These are phyloP conservation scores for Pseudocercospora musae DNA, from an alignment of 2,329 filamentous ascomycete genomes.

Conservation along the genomic window DNA sequence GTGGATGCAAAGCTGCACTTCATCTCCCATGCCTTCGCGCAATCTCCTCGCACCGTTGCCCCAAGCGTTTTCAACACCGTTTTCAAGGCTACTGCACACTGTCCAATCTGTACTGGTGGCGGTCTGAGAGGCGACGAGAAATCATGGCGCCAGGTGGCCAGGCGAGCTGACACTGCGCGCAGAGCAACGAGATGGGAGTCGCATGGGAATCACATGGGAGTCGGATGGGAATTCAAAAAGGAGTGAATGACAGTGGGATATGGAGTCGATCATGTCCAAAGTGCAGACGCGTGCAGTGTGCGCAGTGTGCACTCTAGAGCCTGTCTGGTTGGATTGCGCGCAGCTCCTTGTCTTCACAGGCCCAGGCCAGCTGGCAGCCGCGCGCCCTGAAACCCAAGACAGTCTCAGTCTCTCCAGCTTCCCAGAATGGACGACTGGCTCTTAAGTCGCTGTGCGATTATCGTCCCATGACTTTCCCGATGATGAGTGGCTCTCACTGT, in stretches of 20 bases:
- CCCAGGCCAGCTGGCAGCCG: not conserved
- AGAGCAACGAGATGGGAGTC: not conserved
- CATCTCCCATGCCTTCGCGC: not conserved
- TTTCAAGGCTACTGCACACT: not conserved
- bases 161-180: not conserved
- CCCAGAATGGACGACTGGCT: not conserved
- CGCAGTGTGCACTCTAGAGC: not conserved
- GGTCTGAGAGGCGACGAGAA: not conserved
- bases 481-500: not conserved
- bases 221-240: no score
- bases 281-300: not conserved
- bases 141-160: no score
- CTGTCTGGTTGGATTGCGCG: constrained; percentile 1
- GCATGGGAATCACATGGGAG: no score
- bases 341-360: not conserved
- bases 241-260: not conserved
- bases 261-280: not conserved
- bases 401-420: not conserved
- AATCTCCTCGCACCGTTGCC: not conserved
- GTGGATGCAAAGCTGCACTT: not conserved
- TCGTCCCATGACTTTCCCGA: not conserved
- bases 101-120: not conserved
- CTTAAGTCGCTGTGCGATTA: not conserved
- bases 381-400: not conserved
- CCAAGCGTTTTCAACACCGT: no score